phyloP scores from a whole-genome alignment of 2,329 filamentous ascomycete genomes.

The Trichophyton schoenleinii region DNA sequence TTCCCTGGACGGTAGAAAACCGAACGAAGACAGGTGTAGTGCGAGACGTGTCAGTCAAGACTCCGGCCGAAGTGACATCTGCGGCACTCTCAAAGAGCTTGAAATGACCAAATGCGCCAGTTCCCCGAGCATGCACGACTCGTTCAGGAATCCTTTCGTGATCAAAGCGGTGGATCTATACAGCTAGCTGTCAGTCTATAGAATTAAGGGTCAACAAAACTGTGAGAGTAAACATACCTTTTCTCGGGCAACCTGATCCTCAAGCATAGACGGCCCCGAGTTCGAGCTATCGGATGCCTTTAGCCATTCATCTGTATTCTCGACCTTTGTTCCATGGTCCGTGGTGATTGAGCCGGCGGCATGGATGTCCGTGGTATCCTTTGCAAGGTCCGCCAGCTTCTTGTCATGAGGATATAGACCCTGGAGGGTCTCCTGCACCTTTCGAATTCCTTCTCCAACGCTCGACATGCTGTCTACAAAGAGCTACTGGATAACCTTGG shows the following conservation, averaged over 20 bases:
- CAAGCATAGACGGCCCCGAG: slow-evolving; percentile 55
- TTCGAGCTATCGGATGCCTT: slow-evolving; percentile 49
- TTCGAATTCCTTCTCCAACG: slow-evolving; percentile 18
- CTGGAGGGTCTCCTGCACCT: slow-evolving; percentile 18
- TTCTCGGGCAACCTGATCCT: slow-evolving; percentile 60
- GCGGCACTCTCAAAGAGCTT: slow-evolving; percentile 50
- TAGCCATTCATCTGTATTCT: slow-evolving; percentile 67
- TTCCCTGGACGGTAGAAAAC: slow-evolving; percentile 68
- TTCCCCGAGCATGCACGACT: slow-evolving; percentile 54
- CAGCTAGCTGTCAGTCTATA: not conserved
- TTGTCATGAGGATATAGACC: slow-evolving; percentile 18
- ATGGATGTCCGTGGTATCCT: slow-evolving; percentile 47
- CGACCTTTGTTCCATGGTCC: slow-evolving; percentile 63
- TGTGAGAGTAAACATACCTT: slow-evolving; percentile 41
- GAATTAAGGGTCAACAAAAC: not conserved
- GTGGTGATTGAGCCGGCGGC: slow-evolving; percentile 54
- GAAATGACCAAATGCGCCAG: slow-evolving; percentile 55
- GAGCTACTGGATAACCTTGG: not conserved
- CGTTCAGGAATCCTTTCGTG: slow-evolving; percentile 59
- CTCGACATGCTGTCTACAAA: not conserved
- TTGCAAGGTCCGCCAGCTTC: slow-evolving; percentile 51
- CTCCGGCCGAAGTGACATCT: slow-evolving; percentile 50
- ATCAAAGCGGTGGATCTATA: slow-evolving; percentile 52
- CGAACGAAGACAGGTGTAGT: slow-evolving; percentile 55
- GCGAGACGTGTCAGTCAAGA: slow-evolving; percentile 56